Evolutionary conservation across 73 alveolate species (phyloP).

Genomic region (Effrenium voratum): DNA sequence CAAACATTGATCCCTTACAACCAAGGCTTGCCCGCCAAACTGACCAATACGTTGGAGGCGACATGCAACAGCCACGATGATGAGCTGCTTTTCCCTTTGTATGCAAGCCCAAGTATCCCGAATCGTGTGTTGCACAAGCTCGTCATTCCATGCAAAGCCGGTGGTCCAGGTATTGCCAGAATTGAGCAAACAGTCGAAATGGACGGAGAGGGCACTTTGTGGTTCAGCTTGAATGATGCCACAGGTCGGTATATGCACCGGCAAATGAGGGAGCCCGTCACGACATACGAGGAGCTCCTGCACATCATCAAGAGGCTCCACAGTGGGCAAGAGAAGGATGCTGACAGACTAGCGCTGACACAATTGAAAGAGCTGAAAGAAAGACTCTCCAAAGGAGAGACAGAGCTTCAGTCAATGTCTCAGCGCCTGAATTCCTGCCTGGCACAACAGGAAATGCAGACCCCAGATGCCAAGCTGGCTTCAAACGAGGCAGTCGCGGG

Average conservation of each 20-base stretch:
- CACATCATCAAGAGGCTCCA: background rate
- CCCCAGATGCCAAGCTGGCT: background rate
- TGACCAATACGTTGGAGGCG: background rate
- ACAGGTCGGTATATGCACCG: too few species aligned
- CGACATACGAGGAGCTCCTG: background rate
- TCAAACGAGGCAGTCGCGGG: background rate
- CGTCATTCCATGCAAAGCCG: background rate
- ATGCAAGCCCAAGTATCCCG: background rate
- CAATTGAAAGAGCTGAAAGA: background rate
- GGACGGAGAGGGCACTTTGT: background rate
- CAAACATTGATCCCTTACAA: background rate
- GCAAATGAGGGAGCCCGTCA: background rate
- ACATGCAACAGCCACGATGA: background rate
- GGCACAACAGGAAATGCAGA: background rate
- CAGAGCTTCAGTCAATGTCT: too few species aligned
- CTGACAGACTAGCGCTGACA: background rate
- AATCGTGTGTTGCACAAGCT: background rate
- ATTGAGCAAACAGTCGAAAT: background rate
- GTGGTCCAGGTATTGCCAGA: background rate
- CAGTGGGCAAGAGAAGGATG: background rate
- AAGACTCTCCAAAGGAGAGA: too few species aligned
- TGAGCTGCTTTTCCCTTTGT: background rate
- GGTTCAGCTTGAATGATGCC: too few species aligned
- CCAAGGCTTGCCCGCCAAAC: background rate
- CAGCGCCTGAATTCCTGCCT: too few species aligned